A percentile compares a stretch with the other conserved stretches of the same genome.
Evolutionary conservation across 331 rosid genomes (phyloP).

Genomic region (Rosa hybrid): DNA sequence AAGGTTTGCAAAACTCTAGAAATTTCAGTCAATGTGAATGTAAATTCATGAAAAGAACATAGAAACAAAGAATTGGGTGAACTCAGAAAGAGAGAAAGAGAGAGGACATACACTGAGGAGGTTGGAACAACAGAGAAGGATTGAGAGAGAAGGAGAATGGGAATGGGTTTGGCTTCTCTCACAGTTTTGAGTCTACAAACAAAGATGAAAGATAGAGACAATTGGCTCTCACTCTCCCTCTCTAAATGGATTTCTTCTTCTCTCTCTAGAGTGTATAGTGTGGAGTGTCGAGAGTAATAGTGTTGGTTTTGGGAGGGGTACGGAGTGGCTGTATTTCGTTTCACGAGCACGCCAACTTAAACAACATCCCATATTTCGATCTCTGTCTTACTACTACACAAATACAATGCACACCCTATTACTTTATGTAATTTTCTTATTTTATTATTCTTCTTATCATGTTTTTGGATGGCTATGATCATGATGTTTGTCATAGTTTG

Average conservation of each 20-base stretch:
- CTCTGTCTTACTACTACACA: neutral
- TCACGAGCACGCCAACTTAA: neutral
- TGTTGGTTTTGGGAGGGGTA: neutral
- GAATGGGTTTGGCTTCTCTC: neutral
- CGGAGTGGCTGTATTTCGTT: neutral
- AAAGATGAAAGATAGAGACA: conserved; percentile 14
- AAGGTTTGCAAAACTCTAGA: neutral
- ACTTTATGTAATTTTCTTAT: neutral
- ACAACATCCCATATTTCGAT: neutral
- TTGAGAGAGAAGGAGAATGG: conserved; percentile 7
- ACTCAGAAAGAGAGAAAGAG: conserved; percentile 21
- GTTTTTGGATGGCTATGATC: conserved; percentile 11
- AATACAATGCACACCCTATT: neutral
- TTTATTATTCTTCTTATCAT: neutral
- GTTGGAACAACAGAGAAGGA: neutral
- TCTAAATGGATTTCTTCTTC: neutral
- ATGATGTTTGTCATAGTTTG: neutral
- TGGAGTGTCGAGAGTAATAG: neutral
- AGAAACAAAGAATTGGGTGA: conserved; percentile 13
- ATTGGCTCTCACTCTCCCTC: conserved; percentile 3
- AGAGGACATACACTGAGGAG: conserved; percentile 24
- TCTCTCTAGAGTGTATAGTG: neutral
- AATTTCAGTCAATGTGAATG: neutral
- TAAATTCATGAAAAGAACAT: neutral
- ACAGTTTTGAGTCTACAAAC: neutral